These are phyloP conservation scores for Xylaria longipes DNA, from an alignment of 495 filamentous ascomycete genomes.

Conservation along the genomic window DNA sequence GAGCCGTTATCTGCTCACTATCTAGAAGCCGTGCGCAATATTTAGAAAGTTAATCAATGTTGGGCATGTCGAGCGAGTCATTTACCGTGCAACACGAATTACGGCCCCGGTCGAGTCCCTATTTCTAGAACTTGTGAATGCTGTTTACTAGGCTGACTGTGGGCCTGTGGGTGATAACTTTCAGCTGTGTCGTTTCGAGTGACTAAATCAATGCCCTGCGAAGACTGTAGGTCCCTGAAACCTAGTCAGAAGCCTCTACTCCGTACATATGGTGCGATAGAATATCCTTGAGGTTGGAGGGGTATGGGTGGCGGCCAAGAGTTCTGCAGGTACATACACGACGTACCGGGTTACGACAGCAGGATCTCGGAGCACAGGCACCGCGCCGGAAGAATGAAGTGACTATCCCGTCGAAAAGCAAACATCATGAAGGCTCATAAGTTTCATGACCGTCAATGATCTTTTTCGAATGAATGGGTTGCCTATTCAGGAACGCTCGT, in stretches of 20 bases:
- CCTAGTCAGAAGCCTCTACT: no score
- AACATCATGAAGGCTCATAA: background rate
- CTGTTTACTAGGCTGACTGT: background rate
- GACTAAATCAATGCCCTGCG: background rate
- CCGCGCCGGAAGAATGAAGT: slow-evolving; percentile 11
- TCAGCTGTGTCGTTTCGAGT: slow-evolving; percentile 4
- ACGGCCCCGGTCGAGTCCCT: background rate
- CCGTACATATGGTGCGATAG: background rate
- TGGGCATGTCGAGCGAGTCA: background rate
- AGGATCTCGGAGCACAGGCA: slow-evolving; percentile 17
- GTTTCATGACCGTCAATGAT: background rate
- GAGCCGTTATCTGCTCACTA: background rate
- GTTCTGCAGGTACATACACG: background rate
- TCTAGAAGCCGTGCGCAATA: background rate
- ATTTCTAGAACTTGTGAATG: background rate
- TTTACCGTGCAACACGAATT: background rate
- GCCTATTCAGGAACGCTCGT: slow-evolving; percentile 8
- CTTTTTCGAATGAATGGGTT: background rate
- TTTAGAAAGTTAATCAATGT: background rate
- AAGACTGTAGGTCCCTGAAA: slow-evolving; percentile 14
- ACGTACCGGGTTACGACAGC: slow-evolving; percentile 20
- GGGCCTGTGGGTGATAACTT: background rate
- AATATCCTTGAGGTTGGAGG: slow-evolving; percentile 2
- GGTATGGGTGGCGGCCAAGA: background rate
- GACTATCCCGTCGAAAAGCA: slow-evolving; percentile 11